Base-by-base conservation (phyloP, 257 asterid genomes). In the Nemophila menziesii region DNA sequence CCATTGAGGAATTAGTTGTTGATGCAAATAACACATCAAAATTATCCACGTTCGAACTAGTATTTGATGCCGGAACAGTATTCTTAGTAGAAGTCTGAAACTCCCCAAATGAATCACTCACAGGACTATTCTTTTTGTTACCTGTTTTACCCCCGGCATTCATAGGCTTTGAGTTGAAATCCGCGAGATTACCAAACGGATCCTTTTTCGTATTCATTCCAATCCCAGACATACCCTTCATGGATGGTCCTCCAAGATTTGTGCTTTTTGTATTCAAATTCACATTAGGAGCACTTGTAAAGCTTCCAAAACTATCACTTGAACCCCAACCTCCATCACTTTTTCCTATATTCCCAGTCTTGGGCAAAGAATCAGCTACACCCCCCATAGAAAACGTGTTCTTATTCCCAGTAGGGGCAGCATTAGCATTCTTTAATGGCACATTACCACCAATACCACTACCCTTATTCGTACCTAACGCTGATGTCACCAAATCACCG, bases 171-270 rank as follows among this genome's bases (percentile, higher is more conserved):
- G 92, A 62, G 12, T 57, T 53, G 51, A 89, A 78, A 71, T 83
- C 89, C 44, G 76, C 84, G 70, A 84, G 71, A 5, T 92, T 69
- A 37, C 75, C 90, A 70, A 89, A 83, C 0, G 95, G 92, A 22
- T 84, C 98, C 65, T 70, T 78, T 46, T 43, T 75, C 0, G 72
- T 47, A 54, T 74, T 64, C 72, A 61, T 56, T 46, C 74, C 75
- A 14, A 58, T 69, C 54, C 79, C 85, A 39, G 57, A 57, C 87
- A 62, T 68, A 58, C 69, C 61, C 57, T 72, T 73, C 86, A 73
- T 24, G 0, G 85, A 52, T 7, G 77, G 60, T 23, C 75, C 83
- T 10, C 83, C 90, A 45, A 61, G 48, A 68, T 58, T 77, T 4
- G 78, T 24, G 44, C 47, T 62, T 51, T 55, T 70, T 65, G 4